phyloP scores from a whole-genome alignment of 306 rosid species.

The Medicago lupulina region DNA sequence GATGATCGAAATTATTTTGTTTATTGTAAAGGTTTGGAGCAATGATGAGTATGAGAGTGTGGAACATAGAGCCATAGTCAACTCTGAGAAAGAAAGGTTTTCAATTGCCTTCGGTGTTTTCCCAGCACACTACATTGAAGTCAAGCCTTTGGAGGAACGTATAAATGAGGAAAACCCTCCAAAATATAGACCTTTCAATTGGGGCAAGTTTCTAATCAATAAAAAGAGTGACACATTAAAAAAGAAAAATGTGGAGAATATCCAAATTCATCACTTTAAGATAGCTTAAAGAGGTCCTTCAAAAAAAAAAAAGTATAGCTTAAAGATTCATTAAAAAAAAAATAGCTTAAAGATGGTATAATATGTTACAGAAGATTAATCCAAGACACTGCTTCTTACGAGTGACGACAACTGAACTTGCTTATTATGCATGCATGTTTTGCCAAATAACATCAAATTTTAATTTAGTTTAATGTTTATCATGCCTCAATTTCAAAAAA shows the following conservation, averaged over 20 bases:
- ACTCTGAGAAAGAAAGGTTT: conserved; percentile 64
- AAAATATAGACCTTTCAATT: conserved; percentile 57
- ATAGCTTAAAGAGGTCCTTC: no score
- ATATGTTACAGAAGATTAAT: neutral
- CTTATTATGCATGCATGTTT: neutral
- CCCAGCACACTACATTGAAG: conserved; percentile 57
- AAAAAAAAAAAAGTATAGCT: no score
- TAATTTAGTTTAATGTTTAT: no score
- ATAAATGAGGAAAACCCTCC: conserved; percentile 49
- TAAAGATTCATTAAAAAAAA: no score
- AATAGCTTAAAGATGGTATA: no score
- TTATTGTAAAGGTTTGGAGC: conserved; percentile 79
- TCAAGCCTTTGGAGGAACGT: conserved; percentile 71
- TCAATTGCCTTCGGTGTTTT: conserved; percentile 65
- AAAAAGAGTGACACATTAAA: conserved; percentile 48
- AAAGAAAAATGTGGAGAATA: conserved; percentile 55
- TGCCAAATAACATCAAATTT: conserved; percentile 18
- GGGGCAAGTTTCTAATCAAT: conserved; percentile 59
- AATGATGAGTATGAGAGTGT: conserved; percentile 75
- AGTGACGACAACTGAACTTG: neutral
- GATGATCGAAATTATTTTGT: neutral
- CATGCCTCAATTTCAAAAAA: no score
- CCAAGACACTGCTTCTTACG: no score
- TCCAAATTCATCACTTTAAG: conserved; percentile 53
- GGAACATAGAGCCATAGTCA: conserved; percentile 79